A percentile compares a stretch with the other conserved stretches of the same genome.
Conservation (phyloP, 1,139 yeast species). For the Blastobotrys proliferans region DNA sequence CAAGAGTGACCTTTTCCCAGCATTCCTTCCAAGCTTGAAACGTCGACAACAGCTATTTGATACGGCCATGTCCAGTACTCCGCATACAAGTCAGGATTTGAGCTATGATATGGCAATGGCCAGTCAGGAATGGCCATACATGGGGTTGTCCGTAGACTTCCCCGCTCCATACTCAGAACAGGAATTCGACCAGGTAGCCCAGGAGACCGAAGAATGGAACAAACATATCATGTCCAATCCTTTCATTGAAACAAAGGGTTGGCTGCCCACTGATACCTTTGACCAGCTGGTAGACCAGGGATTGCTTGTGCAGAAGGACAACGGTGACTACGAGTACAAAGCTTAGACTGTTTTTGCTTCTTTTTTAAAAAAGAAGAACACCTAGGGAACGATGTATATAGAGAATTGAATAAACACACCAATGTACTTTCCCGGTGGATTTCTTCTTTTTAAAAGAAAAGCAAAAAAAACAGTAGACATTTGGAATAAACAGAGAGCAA, state of each 20-base stretch:
- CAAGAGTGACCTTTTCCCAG: conserved; percentile 51
- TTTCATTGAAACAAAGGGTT: conserved; percentile 86
- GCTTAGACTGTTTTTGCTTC: neutral
- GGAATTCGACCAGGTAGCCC: conserved; percentile 52
- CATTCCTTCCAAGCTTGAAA: conserved; percentile 42
- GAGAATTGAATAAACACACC: neutral
- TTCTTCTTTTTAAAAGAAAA: no score
- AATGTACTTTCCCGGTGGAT: no score
- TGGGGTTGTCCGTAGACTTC: conserved; percentile 36
- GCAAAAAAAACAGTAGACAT: no score
- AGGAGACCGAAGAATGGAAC: conserved; percentile 63
- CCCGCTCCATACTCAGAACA: conserved; percentile 56
- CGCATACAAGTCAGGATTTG: conserved; percentile 62
- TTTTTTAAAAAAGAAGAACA: neutral
- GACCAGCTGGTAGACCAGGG: conserved; percentile 65
- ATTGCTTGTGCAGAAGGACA: conserved; percentile 46
- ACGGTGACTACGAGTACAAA: conserved; percentile 42
- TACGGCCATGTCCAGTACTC: conserved; percentile 59
- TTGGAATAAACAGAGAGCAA: no score
- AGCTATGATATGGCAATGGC: conserved; percentile 73
- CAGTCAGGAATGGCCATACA: conserved; percentile 51
- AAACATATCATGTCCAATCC: conserved; percentile 65
- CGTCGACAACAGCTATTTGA: conserved; percentile 37
- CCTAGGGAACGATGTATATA: neutral
- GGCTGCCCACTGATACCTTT: conserved; percentile 94